Evolutionary conservation across 2,329 filamentous ascomycete species (phyloP).

Genomic region (Pseudogymnoascus sp.): DNA sequence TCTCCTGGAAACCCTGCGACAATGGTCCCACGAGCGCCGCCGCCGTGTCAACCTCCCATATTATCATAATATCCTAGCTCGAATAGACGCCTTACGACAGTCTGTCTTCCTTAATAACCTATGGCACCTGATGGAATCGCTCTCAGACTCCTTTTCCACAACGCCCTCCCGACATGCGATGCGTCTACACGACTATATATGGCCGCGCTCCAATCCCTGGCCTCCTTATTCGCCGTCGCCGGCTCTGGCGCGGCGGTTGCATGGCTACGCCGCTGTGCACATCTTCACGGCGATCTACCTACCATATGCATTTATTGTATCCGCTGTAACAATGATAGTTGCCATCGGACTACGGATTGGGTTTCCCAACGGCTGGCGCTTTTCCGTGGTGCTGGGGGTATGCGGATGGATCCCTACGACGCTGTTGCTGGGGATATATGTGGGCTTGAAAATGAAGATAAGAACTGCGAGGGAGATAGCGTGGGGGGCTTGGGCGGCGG

Average conservation of each 20-base stretch:
- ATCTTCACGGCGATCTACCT: not conserved
- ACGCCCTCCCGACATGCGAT: not conserved
- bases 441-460: not conserved
- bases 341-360: not conserved
- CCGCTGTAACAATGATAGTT: not conserved
- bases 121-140: not conserved
- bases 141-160: not conserved
- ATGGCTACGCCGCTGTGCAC: not conserved
- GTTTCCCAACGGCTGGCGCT: not conserved
- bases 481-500: not conserved
- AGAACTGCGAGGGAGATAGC: not conserved
- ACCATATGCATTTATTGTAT: not conserved
- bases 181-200: not conserved
- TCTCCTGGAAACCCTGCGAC: conserved; percentile 1
- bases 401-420: not conserved
- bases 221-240: not conserved
- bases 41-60: not conserved
- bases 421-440: not conserved
- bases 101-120: not conserved
- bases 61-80: not conserved
- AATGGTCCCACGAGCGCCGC: not conserved
- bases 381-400: not conserved
- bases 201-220: not conserved
- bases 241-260: not conserved
- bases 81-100: not conserved